phyloP scores from a whole-genome alignment of 768 basidiomycete genomes.

The Tubosaeta sp. region DNA sequence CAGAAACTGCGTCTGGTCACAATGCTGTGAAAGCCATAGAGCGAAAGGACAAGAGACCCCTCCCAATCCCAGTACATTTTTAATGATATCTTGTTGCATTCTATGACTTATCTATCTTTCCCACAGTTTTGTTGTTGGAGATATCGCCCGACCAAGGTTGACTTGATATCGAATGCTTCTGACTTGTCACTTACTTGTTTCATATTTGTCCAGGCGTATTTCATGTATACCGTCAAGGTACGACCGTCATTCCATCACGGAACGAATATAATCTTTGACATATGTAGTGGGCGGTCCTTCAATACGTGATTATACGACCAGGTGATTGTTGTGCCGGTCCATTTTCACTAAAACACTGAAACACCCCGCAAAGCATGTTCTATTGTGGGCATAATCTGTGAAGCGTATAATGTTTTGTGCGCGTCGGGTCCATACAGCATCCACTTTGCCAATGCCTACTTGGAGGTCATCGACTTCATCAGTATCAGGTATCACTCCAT shows the following conservation, averaged over 20 bases:
- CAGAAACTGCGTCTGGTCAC: constrained; percentile 59
- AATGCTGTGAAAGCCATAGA: constrained; percentile 63
- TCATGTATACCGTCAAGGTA: constrained; percentile 86
- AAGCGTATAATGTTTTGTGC: constrained; percentile 68
- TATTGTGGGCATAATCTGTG: constrained; percentile 75
- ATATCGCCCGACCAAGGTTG: constrained; percentile 75
- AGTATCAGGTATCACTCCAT: constrained; percentile 62
- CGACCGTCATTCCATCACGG: background rate
- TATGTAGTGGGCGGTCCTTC: constrained; percentile 76
- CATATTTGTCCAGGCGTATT: constrained; percentile 55
- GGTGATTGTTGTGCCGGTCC: constrained; percentile 20
- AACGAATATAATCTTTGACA: background rate
- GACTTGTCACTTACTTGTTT: constrained; percentile 4
- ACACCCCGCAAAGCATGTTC: constrained; percentile 31
- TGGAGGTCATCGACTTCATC: constrained; percentile 70
- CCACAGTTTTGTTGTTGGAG: constrained; percentile 74
- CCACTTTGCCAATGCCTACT: constrained; percentile 63
- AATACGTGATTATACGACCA: constrained; percentile 78
- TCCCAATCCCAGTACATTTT: constrained; percentile 63
- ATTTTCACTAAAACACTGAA: constrained; percentile 3
- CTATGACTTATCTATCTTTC: background rate
- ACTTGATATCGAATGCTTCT: background rate
- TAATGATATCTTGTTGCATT: background rate
- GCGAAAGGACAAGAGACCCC: constrained; percentile 70
- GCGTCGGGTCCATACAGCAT: constrained; percentile 53